Evolutionary conservation across 805 yeast genomes (phyloP).

Genomic region (Saturnispora serradocipensis): DNA sequence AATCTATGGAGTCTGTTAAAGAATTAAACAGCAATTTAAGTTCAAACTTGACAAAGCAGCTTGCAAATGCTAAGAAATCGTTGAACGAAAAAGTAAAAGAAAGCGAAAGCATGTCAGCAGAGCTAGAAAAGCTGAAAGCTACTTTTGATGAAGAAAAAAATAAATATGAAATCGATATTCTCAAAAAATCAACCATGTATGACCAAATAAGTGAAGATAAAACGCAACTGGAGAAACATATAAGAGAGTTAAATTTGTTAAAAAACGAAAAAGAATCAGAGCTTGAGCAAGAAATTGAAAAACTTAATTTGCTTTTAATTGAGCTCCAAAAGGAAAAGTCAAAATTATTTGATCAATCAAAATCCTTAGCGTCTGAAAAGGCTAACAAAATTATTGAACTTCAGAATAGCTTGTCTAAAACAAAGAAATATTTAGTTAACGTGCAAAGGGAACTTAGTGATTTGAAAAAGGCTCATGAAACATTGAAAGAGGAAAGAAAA

Average conservation of each 20-base stretch:
- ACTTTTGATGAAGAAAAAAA: background rate
- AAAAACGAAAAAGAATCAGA: background rate
- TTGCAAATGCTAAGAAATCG: background rate
- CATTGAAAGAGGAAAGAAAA: background rate
- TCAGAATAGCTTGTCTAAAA: background rate
- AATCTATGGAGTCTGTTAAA: background rate
- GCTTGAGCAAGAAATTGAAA: background rate
- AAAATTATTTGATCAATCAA: background rate
- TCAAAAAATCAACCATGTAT: background rate
- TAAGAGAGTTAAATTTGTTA: background rate
- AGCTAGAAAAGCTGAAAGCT: background rate
- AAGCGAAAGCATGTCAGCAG: background rate
- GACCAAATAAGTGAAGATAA: background rate
- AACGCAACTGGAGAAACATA: background rate
- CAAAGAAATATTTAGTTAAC: background rate
- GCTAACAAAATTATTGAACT: background rate
- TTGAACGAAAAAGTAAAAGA: background rate
- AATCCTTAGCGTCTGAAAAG: background rate
- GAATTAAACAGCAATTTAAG: background rate
- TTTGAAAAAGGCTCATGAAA: background rate
- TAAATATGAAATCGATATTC: background rate
- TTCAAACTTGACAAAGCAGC: background rate
- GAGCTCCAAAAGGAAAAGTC: background rate
- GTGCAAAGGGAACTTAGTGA: background rate
- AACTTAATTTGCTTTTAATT: background rate